These are phyloP conservation scores for Digitaria exilis DNA, from an alignment of 202 grass and related monocot species.

Conservation along the genomic window DNA sequence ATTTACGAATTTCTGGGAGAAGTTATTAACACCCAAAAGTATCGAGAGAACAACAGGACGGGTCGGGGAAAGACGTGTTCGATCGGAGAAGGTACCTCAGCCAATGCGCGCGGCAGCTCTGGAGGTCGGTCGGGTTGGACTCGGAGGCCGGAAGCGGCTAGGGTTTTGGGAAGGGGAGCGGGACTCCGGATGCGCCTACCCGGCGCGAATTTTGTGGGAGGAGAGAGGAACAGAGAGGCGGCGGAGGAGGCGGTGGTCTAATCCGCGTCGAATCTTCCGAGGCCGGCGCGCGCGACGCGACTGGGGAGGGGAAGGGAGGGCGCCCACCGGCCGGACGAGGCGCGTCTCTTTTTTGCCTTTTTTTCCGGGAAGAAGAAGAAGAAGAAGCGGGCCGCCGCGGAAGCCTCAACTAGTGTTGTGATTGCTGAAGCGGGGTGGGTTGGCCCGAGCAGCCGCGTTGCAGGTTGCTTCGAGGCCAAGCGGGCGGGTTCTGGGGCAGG, in stretches of 20 bases:
- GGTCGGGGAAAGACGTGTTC: too few species aligned
- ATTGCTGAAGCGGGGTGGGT: not conserved
- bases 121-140: conserved; percentile 5
- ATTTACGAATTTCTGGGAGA: not conserved
- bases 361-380: conserved; percentile 27
- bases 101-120: not conserved
- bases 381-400: not conserved
- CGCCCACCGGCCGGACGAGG: not conserved
- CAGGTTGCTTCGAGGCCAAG: conserved; percentile 6
- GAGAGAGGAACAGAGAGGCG: not conserved
- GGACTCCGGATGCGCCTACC: not conserved
- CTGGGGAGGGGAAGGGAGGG: not conserved
- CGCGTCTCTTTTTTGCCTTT: conserved; percentile 14
- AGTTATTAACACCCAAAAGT: not conserved
- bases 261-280: conserved; percentile 9
- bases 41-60: not conserved
- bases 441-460: too few species aligned
- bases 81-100: conserved; percentile 21
- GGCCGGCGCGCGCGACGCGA: not conserved
- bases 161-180: conserved; percentile 28
- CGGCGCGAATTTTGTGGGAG: not conserved
- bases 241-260: not conserved
- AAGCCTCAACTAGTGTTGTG: not conserved
- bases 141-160: conserved; percentile 17
- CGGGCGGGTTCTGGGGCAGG: not conserved